Evolutionary conservation across 2,329 filamentous ascomycete species (phyloP).

Genomic region (Aureobasidium sp.): DNA sequence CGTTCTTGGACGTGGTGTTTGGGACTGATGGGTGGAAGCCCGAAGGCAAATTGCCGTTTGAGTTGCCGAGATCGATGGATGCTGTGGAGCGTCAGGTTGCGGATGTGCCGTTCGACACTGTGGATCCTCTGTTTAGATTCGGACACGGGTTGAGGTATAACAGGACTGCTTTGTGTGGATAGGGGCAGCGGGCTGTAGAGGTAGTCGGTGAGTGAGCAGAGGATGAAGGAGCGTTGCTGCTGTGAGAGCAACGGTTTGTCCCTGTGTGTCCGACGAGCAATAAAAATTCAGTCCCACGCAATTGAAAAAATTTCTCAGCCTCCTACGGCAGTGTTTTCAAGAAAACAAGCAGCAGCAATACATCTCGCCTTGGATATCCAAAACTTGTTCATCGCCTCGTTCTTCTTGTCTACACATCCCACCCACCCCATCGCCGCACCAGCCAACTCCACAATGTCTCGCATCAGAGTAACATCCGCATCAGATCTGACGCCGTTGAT

Average conservation of each 20-base stretch:
- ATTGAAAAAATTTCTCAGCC: no score
- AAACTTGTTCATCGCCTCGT: not conserved
- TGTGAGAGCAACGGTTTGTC: no score
- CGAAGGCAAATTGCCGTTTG: conserved; percentile 2
- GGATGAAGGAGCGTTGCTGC: no score
- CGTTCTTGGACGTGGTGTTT: conserved; percentile 12
- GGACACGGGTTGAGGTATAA: not conserved
- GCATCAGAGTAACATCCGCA: not conserved
- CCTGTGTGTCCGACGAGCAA: no score
- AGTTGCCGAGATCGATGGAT: not conserved
- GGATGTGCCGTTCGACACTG: conserved; percentile 10
- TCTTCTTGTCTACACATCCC: not conserved
- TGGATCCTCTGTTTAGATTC: not conserved
- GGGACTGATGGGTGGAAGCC: conserved; percentile 2
- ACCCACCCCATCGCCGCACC: not conserved
- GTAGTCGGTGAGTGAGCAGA: no score
- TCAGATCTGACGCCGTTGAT: not conserved
- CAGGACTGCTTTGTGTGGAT: not conserved
- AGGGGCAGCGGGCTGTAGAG: no score
- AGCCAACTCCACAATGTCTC: not conserved
- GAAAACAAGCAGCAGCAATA: not conserved
- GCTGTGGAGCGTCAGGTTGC: not conserved
- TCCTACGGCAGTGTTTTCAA: no score
- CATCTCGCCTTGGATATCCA: not conserved
- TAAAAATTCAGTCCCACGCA: no score